A percentile compares a stretch with the other conserved stretches of the same genome.
These are phyloP conservation scores for Oryza glaberrima DNA, from an alignment of 176 grass and related monocot genomes.

Conservation along the genomic window DNA sequence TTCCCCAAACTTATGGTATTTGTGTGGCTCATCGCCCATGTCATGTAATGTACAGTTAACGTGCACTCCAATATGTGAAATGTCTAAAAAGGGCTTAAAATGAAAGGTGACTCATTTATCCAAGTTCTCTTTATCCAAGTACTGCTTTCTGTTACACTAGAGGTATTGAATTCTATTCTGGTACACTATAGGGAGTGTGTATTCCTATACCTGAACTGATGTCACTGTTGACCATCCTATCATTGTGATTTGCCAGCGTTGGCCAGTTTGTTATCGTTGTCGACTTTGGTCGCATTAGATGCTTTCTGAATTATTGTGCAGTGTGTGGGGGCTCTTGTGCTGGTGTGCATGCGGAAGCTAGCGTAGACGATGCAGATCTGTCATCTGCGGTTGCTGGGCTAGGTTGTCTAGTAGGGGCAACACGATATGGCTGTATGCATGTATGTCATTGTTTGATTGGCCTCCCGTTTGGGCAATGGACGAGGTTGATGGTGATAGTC, in stretches of 20 bases:
- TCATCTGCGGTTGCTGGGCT: neutral
- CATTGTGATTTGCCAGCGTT: conserved; percentile 34
- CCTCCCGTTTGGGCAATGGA: neutral
- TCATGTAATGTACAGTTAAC: conserved; percentile 37
- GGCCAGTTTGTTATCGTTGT: conserved; percentile 24
- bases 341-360: conserved; percentile 27
- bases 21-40: conserved; percentile 12
- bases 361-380: neutral
- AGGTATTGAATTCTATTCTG: neutral
- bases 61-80: conserved; percentile 31
- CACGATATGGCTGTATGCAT: conserved; percentile 31
- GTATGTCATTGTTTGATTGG: neutral
- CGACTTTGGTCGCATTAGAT: conserved; percentile 23
- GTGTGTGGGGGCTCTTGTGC: conserved; percentile 20
- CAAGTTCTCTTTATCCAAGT: neutral
- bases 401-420: conserved; percentile 19
- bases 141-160: neutral
- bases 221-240: conserved; percentile 1
- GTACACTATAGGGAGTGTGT: neutral
- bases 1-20: conserved; percentile 21
- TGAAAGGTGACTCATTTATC: neutral
- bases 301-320: conserved; percentile 49
- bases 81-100: neutral
- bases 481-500: neutral
- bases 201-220: conserved; percentile 13